Evolutionary conservation across 345 rosid species (phyloP), one percentile per base, ranked within the genome.

Genomic region (Balakata baccata): DNA sequence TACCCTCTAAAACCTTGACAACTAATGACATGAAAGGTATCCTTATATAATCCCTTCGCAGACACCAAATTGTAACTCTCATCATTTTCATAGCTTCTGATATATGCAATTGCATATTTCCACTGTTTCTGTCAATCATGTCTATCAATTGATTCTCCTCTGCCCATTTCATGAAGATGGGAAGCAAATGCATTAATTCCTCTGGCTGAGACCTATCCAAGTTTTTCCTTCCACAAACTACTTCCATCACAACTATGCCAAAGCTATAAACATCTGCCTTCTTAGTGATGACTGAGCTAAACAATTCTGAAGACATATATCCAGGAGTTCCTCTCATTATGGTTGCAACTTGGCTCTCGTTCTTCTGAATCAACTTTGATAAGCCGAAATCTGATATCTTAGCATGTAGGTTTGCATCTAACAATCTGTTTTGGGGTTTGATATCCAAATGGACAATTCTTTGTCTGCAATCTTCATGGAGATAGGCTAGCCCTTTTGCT

Each of bases 221-320:
- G 37, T 89, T 67, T 91, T 85, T 69, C 23, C 80, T 60, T 2
- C 96, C 94, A 49, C 98, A 92, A 5, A 89, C 81, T 75, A 92
- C 80, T 87, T 90, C 94, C 18, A 92, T 53, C 0, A 92, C 79
- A 11, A 92, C 98, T 81, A 90, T 85, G 0, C 96, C 94, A 8
- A 80, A 92, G 62, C 96, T 90, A 7, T 89, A 92, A 56, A 90
- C 81, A 43, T 92, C 98, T 2, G 85, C 90, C 76, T 92, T 92
- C 80, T 87, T 92, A 0, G 96, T 87, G 23, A 90, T 70, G 50
- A 71, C 45, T 6, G 75, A 71, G 23, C 52, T 60, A 11, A 66
- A 43, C 69, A 18, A 41, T 45, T 75, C 75, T 16, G 77, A 71
- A 65, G 77, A 70, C 63, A 74, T 43, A 54, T 74, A 74, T 2